Evolutionary conservation across 805 yeast genomes (phyloP).

Genomic region (Zygosaccharomyces siamensis): DNA sequence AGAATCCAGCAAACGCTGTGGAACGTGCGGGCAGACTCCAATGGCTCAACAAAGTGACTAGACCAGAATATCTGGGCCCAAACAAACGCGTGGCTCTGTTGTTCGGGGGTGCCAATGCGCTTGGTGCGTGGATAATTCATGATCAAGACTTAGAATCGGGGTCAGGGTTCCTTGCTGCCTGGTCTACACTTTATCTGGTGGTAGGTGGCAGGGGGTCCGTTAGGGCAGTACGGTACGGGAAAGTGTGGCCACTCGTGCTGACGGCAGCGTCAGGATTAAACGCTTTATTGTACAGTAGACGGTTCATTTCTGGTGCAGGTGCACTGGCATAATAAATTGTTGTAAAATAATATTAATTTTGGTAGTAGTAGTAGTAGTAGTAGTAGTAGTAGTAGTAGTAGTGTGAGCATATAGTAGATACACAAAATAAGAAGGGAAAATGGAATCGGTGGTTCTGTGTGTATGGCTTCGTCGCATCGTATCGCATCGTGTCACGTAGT

Average conservation of each 20-base stretch:
- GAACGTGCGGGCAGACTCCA: conserved; percentile 8
- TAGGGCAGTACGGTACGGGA: conserved; percentile 48
- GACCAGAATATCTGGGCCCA: conserved; percentile 33
- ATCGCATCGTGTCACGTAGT: neutral
- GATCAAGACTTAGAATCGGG: conserved; percentile 79
- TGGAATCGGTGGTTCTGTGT: neutral
- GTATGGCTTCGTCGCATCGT: neutral
- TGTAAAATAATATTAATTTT: neutral
- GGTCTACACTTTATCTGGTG: conserved; percentile 70
- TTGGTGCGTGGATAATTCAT: conserved; percentile 68
- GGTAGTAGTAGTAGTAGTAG: neutral
- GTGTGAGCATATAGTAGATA: neutral
- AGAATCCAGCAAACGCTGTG: conserved; percentile 11
- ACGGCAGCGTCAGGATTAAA: conserved; percentile 56
- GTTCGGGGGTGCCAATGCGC: conserved; percentile 57
- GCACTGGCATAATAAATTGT: neutral
- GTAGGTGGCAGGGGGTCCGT: conserved; percentile 63
- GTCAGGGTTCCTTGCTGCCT: conserved; percentile 73
- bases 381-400: neutral
- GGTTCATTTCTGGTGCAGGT: conserved; percentile 49
- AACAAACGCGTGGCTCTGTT: conserved; percentile 39
- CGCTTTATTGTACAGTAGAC: conserved; percentile 62
- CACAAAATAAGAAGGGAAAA: neutral
- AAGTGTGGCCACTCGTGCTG: conserved; percentile 58
- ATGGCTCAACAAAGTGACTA: conserved; percentile 12